Base-by-base conservation (phyloP, 257 asterid species). In the Oldenlandia corymbosa region DNA sequence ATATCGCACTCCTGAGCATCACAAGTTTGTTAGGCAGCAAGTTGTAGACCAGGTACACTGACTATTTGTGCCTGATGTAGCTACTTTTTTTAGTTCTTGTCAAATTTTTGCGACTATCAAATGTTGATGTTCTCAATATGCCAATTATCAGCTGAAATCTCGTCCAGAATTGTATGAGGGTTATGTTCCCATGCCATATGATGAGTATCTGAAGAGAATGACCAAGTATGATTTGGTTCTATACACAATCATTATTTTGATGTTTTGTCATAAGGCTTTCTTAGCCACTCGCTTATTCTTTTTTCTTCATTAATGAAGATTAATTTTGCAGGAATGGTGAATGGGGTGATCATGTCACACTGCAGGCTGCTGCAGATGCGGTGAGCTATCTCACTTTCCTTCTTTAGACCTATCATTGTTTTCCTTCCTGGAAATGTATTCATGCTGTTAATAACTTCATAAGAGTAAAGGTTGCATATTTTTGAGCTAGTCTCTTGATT, bases 291-390 rank as follows among this genome's bases (percentile, higher is more conserved):
- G 28, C 31, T 18, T 27, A 30, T 9, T 42, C 24, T 18, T 41
- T 37, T 11, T 62, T 31, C 36, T 14, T 36, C 46, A 63, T 73
- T 64, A 61, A 65, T n/a, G 60, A 58, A 73, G 68, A 41, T 49
- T 58, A 18, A 70, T 54, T 65, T 57, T 65, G 65, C 87, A 92
- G 98, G 77, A 66, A 68, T 20, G 96, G 96, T 34, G 98, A 91
- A 82, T 91, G 98, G 98, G 98, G 98, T 8, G 96, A 91, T 75
- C 94, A 91, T 64, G 73, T 88, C 75, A 91, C 98, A 13, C 72
- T 91, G 77, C 96, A 88, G 75, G 98, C 96, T n/a, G 95, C 96
- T 41, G 88, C 95, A 51, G 97, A 92, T 79, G 71, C 80, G 83
- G 97, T 92, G 83, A 26, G 58, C 20, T 47, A 24, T 68, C 70